phyloP scores from a whole-genome alignment of 345 rosid genomes.

The Acer negundo region DNA sequence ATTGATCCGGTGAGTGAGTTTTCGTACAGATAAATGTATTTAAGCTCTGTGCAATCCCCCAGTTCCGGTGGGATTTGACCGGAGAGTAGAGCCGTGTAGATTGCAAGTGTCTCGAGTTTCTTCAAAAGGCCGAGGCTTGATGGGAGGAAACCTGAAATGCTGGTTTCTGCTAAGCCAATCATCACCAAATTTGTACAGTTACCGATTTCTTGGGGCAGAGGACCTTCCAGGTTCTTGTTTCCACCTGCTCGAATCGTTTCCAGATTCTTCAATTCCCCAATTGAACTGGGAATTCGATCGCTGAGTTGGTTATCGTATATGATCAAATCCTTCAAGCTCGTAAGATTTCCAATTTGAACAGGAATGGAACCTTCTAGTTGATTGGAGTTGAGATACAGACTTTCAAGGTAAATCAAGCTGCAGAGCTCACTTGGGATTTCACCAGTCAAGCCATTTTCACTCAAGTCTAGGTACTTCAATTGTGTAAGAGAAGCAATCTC shows the following conservation, averaged over 20 bases:
- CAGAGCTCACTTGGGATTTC: conserved; percentile 68
- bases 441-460: conserved; percentile 71
- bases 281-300: conserved; percentile 58
- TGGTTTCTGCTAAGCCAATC: conserved; percentile 86
- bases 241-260: conserved; percentile 81
- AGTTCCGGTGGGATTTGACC: conserved; percentile 81
- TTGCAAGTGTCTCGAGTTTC: conserved; percentile 70
- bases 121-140: conserved; percentile 59
- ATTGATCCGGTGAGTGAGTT: conserved; percentile 76
- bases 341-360: conserved; percentile 56
- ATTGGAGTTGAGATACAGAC: conserved; percentile 66
- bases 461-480: conserved; percentile 52
- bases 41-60: conserved; percentile 70
- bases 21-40: conserved; percentile 71
- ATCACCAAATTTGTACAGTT: conserved; percentile 57
- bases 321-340: conserved; percentile 45
- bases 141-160: conserved; percentile 85
- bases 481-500: conserved; percentile 45
- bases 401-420: conserved; percentile 47
- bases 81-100: conserved; percentile 71
- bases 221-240: conserved; percentile 74
- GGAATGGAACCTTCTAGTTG: conserved; percentile 68
- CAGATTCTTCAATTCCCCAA: conserved; percentile 60
- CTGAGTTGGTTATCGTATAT: conserved; percentile 73
- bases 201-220: conserved; percentile 69